These are phyloP conservation scores for Barnettozyma salicaria DNA, from an alignment of 805 yeast genomes.

Conservation along the genomic window DNA sequence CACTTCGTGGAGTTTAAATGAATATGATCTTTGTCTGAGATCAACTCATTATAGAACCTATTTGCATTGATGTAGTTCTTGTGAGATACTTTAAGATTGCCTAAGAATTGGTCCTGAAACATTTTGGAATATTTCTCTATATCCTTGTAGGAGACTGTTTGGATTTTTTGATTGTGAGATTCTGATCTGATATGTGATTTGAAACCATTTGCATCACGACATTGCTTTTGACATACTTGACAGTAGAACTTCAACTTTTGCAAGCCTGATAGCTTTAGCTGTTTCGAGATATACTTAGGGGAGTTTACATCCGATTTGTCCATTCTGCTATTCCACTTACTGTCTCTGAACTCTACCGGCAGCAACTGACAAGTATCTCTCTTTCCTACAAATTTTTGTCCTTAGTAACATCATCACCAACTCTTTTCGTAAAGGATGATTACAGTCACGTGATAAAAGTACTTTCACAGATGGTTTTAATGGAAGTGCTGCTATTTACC, in stretches of 20 bases:
- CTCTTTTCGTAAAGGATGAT: too few relatives aligned
- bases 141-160: conserved; percentile 40
- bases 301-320: conserved; percentile 8
- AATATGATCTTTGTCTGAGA: conserved; percentile 73
- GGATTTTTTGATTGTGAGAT: conserved; percentile 58
- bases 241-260: conserved; percentile 87
- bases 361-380: too few relatives aligned
- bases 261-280: conserved; percentile 75
- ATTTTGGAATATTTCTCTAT: conserved; percentile 53
- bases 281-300: conserved; percentile 45
- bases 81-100: conserved; percentile 57
- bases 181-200: conserved; percentile 84
- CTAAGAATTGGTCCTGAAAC: conserved; percentile 61
- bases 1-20: conserved; percentile 90
- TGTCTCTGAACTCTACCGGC: too few relatives aligned
- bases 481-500: too few relatives aligned
- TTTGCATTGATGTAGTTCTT: conserved; percentile 76
- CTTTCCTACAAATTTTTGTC: too few relatives aligned
- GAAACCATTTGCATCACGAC: conserved; percentile 94
- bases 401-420: too few relatives aligned
- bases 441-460: too few relatives aligned
- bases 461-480: too few relatives aligned
- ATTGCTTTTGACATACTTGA: conserved; percentile 87
- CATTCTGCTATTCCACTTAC: too few relatives aligned
- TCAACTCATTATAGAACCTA: conserved; percentile 84